phyloP scores from a whole-genome alignment of 2,329 filamentous ascomycete species.

The Acephala macrosclerotiorum region DNA sequence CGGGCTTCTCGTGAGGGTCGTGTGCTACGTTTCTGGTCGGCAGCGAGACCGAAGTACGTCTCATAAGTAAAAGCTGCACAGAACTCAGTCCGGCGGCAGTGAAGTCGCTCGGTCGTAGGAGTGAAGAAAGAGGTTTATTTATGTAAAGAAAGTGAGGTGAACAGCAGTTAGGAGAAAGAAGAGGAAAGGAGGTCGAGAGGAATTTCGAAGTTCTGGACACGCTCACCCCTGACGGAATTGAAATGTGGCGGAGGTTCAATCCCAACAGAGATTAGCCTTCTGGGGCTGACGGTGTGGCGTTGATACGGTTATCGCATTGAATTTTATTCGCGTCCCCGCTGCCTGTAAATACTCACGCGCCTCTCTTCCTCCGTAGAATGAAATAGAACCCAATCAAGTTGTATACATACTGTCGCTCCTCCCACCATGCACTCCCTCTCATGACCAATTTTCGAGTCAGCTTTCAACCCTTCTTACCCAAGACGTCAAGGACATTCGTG shows the following conservation, averaged over 20 bases:
- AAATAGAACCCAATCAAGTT: constrained; percentile 26
- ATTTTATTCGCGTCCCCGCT: constrained; percentile 26
- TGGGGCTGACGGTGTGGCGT: neutral
- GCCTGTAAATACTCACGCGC: constrained; percentile 17
- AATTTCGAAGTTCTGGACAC: constrained; percentile 16
- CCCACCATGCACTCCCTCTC: neutral
- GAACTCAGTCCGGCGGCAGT: constrained; percentile 19
- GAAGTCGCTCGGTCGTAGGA: constrained; percentile 17
- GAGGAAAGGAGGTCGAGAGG: constrained; percentile 17
- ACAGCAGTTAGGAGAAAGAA: constrained; percentile 16
- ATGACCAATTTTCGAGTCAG: neutral
- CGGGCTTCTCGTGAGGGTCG: constrained; percentile 72
- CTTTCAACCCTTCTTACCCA: neutral
- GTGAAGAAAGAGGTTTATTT: constrained; percentile 13
- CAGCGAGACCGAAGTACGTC: constrained; percentile 70
- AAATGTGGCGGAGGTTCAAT: constrained; percentile 3
- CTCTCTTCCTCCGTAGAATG: constrained; percentile 26
- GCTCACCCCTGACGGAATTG: constrained; percentile 4
- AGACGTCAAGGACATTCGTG: neutral
- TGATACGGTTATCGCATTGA: neutral
- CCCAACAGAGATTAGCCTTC: neutral
- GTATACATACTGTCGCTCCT: constrained; percentile 14
- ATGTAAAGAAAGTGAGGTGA: constrained; percentile 2
- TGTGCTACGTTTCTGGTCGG: constrained; percentile 65
- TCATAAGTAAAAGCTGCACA: constrained; percentile 54